Evolutionary conservation across 2,329 filamentous ascomycete genomes (phyloP).

Genomic region (Verticillium isaacii): DNA sequence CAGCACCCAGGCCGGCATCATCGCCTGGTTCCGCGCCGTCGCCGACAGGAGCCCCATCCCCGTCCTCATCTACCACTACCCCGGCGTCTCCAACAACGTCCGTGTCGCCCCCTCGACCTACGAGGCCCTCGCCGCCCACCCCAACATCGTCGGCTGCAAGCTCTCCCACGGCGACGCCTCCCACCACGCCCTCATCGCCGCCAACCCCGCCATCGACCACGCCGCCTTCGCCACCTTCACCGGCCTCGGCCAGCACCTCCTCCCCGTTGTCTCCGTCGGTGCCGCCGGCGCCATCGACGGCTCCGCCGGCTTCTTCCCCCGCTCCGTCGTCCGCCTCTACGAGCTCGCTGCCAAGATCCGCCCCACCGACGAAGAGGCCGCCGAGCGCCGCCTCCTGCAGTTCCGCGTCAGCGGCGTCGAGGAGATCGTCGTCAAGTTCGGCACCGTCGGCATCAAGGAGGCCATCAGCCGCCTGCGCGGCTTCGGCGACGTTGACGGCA

Average conservation of each 20-base stretch:
- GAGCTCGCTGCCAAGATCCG: constrained; percentile 30
- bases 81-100: constrained; percentile 62
- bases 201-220: constrained; percentile 55
- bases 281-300: constrained; percentile 59
- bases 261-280: constrained; percentile 54
- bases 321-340: constrained; percentile 54
- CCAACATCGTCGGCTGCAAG: constrained; percentile 66
- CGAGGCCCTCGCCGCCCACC: constrained; percentile 51
- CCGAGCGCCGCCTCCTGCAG: constrained; percentile 51
- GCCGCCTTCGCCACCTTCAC: constrained; percentile 56
- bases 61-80: constrained; percentile 60
- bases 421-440: constrained; percentile 55
- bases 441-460: constrained; percentile 63
- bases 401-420: constrained; percentile 57
- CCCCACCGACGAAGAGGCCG: constrained; percentile 33
- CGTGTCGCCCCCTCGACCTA: constrained; percentile 54
- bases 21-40: constrained; percentile 53
- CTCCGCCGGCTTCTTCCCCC: constrained; percentile 58
- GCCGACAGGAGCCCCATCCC: constrained; percentile 54
- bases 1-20: constrained; percentile 49
- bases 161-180: constrained; percentile 64
- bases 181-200: constrained; percentile 57
- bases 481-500: constrained; percentile 55
- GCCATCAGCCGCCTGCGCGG: constrained; percentile 53
- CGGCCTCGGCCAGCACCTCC: constrained; percentile 60